Evolutionary conservation across 306 rosid genomes (phyloP).

Genomic region (Fragaria iinumae): DNA sequence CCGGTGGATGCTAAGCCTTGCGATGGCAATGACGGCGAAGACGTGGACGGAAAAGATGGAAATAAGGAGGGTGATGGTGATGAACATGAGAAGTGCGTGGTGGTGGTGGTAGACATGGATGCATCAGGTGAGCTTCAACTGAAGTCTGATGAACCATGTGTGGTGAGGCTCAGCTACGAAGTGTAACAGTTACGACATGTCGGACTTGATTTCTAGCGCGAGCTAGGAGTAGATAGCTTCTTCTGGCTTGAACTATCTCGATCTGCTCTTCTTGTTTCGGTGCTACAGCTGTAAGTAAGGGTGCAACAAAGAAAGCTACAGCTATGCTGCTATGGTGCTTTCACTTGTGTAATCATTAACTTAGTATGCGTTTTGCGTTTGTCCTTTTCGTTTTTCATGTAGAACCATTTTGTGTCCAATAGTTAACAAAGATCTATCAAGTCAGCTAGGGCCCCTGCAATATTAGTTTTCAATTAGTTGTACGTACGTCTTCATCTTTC

Average conservation of each 20-base stretch:
- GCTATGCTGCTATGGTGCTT: not conserved
- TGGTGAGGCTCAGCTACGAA: not conserved
- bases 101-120: not conserved
- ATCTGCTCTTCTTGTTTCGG: not conserved
- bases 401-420: not conserved
- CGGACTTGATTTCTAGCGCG: not conserved
- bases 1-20: conserved; percentile 19
- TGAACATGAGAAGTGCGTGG: not conserved
- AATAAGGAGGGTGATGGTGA: not conserved
- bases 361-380: not conserved
- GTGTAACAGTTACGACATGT: not conserved
- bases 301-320: not conserved
- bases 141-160: not conserved
- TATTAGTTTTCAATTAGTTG: not conserved
- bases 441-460: not conserved
- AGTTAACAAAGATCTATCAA: not conserved
- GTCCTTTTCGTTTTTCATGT: not conserved
- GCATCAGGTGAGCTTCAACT: not conserved
- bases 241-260: not conserved
- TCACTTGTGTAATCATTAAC: not conserved
- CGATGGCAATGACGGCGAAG: not conserved
- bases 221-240: not conserved
- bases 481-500: not conserved
- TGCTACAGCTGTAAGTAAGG: not conserved
- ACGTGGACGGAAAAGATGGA: not conserved